phyloP scores from a whole-genome alignment of 192 early-diverging fungal genomes.

The Coemansia javaensis region DNA sequence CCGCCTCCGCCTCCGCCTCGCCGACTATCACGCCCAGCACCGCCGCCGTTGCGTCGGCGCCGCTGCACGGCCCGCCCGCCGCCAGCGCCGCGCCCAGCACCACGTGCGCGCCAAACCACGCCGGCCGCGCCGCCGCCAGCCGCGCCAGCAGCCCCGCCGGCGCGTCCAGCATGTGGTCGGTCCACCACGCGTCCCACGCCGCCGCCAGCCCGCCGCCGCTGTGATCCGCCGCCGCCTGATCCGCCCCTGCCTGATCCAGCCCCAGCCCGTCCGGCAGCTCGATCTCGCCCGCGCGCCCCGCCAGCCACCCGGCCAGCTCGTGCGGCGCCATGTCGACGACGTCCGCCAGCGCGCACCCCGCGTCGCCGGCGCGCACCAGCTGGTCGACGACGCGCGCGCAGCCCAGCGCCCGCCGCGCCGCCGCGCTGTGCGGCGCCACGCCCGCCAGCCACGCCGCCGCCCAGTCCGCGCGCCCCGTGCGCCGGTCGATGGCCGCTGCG shows the following conservation, averaged over 20 bases:
- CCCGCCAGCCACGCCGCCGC: constrained; percentile 12
- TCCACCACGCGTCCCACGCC: constrained; percentile 28
- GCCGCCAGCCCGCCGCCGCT: constrained; percentile 2
- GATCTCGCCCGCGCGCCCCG: neutral
- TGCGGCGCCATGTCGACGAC: constrained; percentile 4
- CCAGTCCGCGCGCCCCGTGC: constrained; percentile 18
- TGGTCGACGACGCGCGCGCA: constrained; percentile 3
- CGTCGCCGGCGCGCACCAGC: neutral
- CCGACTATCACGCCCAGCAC: neutral
- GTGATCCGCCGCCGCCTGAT: neutral
- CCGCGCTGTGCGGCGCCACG: neutral
- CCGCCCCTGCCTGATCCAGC: too few species aligned
- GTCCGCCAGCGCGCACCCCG: constrained; percentile 1
- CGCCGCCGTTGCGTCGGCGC: neutral
- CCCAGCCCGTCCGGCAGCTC: neutral
- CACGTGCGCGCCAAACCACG: constrained; percentile 6
- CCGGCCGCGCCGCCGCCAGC: neutral
- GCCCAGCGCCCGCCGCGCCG: neutral
- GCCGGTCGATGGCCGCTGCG: constrained; percentile 13
- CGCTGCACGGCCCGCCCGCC: constrained; percentile 16
- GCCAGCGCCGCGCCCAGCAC: constrained; percentile 14
- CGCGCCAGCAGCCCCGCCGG: neutral
- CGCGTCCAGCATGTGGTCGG: constrained; percentile 6
- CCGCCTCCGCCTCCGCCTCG: too few species aligned
- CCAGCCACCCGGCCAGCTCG: constrained; percentile 6